Percentiles rank a stretch among this genome's conserved stretches.
Evolutionary conservation across 495 filamentous ascomycete species (phyloP).

Genomic region (Aspergillus saccharolyticus): DNA sequence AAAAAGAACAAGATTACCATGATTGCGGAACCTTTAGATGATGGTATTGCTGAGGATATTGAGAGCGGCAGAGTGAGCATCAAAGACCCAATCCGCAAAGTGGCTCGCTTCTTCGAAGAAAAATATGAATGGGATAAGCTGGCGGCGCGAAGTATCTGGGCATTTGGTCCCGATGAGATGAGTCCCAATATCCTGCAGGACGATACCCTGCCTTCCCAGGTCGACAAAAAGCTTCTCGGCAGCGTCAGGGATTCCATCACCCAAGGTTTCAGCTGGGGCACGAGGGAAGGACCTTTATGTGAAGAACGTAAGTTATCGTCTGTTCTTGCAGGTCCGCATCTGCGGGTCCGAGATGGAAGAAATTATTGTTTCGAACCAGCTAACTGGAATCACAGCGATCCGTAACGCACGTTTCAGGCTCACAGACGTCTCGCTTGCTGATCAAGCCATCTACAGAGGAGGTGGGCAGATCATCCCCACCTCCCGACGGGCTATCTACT

Average conservation of each 20-base stretch:
- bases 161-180: conserved; percentile 93
- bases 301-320: conserved; percentile 79
- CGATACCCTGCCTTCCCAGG: conserved; percentile 83
- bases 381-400: conserved; percentile 56
- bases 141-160: conserved; percentile 93
- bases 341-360: neutral
- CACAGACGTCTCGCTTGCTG: conserved; percentile 81
- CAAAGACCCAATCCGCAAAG: conserved; percentile 86
- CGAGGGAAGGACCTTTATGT: conserved; percentile 90
- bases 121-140: conserved; percentile 97
- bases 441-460: conserved; percentile 87
- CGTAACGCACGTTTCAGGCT: conserved; percentile 94
- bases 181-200: conserved; percentile 96
- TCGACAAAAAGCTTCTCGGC: conserved; percentile 85
- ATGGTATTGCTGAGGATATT: conserved; percentile 93
- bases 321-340: neutral
- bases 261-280: conserved; percentile 94
- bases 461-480: conserved; percentile 98
- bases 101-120: conserved; percentile 95
- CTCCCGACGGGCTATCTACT: conserved; percentile 83
- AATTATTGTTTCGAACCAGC: neutral
- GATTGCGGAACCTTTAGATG: conserved; percentile 91
- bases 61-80: conserved; percentile 86
- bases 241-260: conserved; percentile 84
- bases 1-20: conserved; percentile 99